Percentiles rank a stretch among this genome's conserved stretches.
These are phyloP conservation scores for Vitis hybrid DNA, from an alignment of 177 flowering plant species.

Conservation along the genomic window DNA sequence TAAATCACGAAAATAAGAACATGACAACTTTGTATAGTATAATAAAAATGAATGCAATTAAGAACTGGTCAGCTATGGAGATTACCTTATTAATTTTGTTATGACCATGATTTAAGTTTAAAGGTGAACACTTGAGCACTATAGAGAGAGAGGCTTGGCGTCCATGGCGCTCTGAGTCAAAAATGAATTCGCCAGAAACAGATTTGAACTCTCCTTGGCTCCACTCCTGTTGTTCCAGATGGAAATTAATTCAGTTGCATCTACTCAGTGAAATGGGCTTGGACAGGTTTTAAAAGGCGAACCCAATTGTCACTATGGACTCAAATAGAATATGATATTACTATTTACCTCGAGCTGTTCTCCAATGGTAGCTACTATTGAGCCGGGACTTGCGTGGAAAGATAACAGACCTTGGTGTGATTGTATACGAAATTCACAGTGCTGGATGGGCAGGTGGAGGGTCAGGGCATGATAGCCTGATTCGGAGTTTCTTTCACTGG, in stretches of 20 bases:
- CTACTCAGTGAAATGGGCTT: not conserved
- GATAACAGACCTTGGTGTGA: slow-evolving; percentile 19
- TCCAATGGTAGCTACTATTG: slow-evolving; percentile 42
- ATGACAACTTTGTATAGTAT: slow-evolving; percentile 15
- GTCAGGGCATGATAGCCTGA: slow-evolving; percentile 21
- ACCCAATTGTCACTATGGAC: too few relatives aligned
- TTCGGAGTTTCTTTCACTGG: not conserved
- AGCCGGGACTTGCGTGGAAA: slow-evolving; percentile 33
- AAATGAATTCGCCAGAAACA: slow-evolving; percentile 24
- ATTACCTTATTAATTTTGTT: slow-evolving; percentile 9
- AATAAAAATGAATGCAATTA: slow-evolving; percentile 14
- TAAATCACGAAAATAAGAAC: slow-evolving; percentile 2
- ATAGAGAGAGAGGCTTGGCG: slow-evolving; percentile 23
- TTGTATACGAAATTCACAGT: slow-evolving; percentile 22
- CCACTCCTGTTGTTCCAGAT: slow-evolving; percentile 28
- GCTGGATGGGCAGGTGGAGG: slow-evolving; percentile 35
- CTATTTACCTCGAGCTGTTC: slow-evolving; percentile 43
- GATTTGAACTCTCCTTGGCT: slow-evolving; percentile 28
- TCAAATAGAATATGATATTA: too few relatives aligned
- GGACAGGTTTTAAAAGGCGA: too few relatives aligned
- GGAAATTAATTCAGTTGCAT: not conserved
- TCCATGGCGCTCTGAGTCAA: slow-evolving; percentile 13
- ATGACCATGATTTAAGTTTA: slow-evolving; percentile 4
- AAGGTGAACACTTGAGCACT: slow-evolving; percentile 29
- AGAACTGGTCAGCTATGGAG: slow-evolving; percentile 31